Base-by-base conservation (phyloP, 495 filamentous ascomycete species). In the Letharia lupina region DNA sequence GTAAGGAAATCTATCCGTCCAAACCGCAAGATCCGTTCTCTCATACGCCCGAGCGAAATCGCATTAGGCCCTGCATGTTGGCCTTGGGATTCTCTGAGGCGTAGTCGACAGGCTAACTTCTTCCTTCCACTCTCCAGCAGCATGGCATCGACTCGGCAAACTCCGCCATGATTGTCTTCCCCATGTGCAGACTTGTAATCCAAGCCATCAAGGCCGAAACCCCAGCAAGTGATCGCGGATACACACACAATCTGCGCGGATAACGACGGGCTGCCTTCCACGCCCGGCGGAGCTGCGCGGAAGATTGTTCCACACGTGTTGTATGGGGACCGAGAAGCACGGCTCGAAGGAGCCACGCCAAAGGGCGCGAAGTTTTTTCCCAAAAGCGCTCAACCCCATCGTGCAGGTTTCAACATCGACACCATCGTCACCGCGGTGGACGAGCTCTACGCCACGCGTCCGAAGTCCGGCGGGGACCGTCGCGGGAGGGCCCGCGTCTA, bases 331-430 rank as follows among this genome's bases (percentile, higher is more conserved):
- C 79, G 73, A 81, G 45, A 80, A 82, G 62, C 88, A 96, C 66
- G 87, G 83, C 18, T 85, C 82, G 28, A 73, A 76, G 33, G 90
- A 93, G 63, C 96, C 93, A 3, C 80, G 91, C 4, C 75, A 80
- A 33, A 80, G 93, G 52, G 89, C 93, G 0, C 84, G 82, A 70
- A 81, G 83, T 2, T 80, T 96, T 96, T 1, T 76, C 91, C 0
- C 73, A 39, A 39, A 28, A 39, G 37, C 37, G 93, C 96, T 58
- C 91, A 91, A 11, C 72, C 82, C 1, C 90, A 91, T 69, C 91
- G 94, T 71, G 76, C 84, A 31, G 84, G 94, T 69, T 75, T 92
- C 31, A 84, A 94, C 67, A 91, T 96, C 64, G 91, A 95, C 68
- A 78, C 78, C 2, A 80, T 89, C 13, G 79, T 86, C 37, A 78